These are phyloP conservation scores for Entoloma clypeatum DNA, from an alignment of 1,284 basidiomycete genomes.

Conservation along the genomic window DNA sequence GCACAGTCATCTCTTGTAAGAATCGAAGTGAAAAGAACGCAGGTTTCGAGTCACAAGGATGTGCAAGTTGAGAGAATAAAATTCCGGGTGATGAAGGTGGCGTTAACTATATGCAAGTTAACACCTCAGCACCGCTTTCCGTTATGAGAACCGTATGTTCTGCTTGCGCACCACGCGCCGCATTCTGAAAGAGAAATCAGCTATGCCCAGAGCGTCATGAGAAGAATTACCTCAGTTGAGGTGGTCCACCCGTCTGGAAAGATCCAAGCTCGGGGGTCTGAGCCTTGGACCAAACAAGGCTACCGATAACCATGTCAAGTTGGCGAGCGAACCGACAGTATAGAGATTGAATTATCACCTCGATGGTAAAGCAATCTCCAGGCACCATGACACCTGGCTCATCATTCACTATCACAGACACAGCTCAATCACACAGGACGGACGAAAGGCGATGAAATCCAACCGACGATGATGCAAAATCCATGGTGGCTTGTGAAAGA, in stretches of 20 bases:
- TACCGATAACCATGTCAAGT: constrained; percentile 27
- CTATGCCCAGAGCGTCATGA: neutral
- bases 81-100: too few relatives aligned
- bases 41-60: too few relatives aligned
- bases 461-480: constrained; percentile 63
- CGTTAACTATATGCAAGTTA: too few relatives aligned
- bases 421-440: neutral
- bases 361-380: constrained; percentile 88
- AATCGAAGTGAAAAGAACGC: too few relatives aligned
- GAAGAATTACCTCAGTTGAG: constrained; percentile 62
- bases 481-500: constrained; percentile 84
- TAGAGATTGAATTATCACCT: constrained; percentile 39
- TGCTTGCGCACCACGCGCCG: constrained; percentile 78
- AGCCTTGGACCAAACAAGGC: constrained; percentile 77
- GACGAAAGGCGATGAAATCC: constrained; percentile 2
- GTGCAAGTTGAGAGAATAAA: too few relatives aligned
- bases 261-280: constrained; percentile 61
- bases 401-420: constrained; percentile 55
- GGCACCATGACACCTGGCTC: constrained; percentile 76
- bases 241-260: constrained; percentile 90
- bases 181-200: constrained; percentile 40
- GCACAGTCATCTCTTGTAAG: too few relatives aligned
- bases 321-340: neutral
- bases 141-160: constrained; percentile 89
- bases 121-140: constrained; percentile 51